Percentiles rank a stretch among this genome's conserved stretches.
Conservation (phyloP, 345 rosid genomes). For the Moricandia arvensis region DNA sequence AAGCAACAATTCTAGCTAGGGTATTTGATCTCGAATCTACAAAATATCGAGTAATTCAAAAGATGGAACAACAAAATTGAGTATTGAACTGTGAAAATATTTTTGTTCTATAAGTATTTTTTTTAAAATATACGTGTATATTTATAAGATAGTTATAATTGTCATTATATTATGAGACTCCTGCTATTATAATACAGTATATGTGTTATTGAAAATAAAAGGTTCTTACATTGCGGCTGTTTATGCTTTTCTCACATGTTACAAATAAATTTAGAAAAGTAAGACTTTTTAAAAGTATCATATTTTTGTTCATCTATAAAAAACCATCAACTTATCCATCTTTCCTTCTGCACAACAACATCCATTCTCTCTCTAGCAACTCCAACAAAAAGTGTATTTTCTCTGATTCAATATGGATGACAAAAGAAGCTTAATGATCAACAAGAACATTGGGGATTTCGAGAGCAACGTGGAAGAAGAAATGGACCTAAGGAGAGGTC, state of each 20-base stretch:
- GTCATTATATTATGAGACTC: background rate
- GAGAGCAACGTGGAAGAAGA: conserved; percentile 49
- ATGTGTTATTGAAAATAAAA: background rate
- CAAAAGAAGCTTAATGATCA: conserved; percentile 37
- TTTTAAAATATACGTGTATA: background rate
- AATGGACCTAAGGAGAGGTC: conserved; percentile 69
- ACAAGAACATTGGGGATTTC: conserved; percentile 10
- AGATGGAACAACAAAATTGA: background rate
- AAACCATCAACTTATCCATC: conserved; percentile 26
- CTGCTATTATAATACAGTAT: background rate
- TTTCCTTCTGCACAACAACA: conserved; percentile 21
- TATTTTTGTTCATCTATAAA: conserved; percentile 24
- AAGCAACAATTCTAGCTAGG: background rate
- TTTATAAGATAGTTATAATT: background rate
- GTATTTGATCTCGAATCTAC: background rate
- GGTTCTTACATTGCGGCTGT: conserved; percentile 26
- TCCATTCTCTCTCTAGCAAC: conserved; percentile 25
- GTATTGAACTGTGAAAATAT: background rate
- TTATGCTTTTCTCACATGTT: conserved; percentile 30
- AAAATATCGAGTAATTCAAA: background rate
- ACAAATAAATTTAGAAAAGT: conserved; percentile 2
- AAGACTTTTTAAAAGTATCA: background rate
- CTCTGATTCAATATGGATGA: conserved; percentile 46
- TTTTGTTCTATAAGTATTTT: background rate
- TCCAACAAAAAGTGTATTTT: conserved; percentile 20